phyloP scores from a whole-genome alignment of 2,329 filamentous ascomycete genomes.

The Volutella citrinella region DNA sequence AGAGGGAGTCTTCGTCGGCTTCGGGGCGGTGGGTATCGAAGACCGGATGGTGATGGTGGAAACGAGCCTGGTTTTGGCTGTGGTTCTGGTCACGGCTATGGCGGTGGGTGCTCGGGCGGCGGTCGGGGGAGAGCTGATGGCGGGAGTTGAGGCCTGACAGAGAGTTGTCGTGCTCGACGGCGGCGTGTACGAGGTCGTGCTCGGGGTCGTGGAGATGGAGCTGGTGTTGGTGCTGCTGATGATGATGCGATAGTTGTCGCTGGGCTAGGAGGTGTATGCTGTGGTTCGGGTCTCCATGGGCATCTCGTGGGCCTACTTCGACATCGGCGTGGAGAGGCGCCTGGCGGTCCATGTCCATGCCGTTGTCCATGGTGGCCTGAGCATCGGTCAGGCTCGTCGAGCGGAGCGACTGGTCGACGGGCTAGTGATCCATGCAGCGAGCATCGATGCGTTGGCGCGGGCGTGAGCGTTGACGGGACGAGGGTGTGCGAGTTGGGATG shows the following conservation, averaged over 20 bases:
- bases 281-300: slow-evolving; percentile 24
- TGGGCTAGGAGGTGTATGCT: slow-evolving; percentile 24
- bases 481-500: slow-evolving; percentile 30
- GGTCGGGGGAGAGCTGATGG: slow-evolving; percentile 8
- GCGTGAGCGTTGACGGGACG: slow-evolving; percentile 16
- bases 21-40: slow-evolving; percentile 16
- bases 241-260: slow-evolving; percentile 27
- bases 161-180: slow-evolving; percentile 12
- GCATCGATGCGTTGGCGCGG: slow-evolving; percentile 47
- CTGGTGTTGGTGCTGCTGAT: slow-evolving; percentile 25
- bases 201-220: slow-evolving; percentile 23
- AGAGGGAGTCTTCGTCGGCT: too few relatives aligned
- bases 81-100: slow-evolving; percentile 10
- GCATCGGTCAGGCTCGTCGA: slow-evolving; percentile 43
- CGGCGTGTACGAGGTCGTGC: slow-evolving; percentile 15
- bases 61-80: slow-evolving; percentile 16
- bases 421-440: slow-evolving; percentile 42
- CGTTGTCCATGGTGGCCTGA: slow-evolving; percentile 47
- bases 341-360: slow-evolving; percentile 29
- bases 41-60: slow-evolving; percentile 17
- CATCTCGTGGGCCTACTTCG: slow-evolving; percentile 17
- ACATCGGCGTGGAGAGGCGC: slow-evolving; percentile 13
- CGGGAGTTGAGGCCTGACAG: slow-evolving; percentile 6
- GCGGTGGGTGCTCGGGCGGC: slow-evolving; percentile 2
- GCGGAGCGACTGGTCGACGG: slow-evolving; percentile 40